These are phyloP conservation scores for Chloris gayana DNA, from an alignment of 176 grass and related monocot species.

Conservation along the genomic window DNA sequence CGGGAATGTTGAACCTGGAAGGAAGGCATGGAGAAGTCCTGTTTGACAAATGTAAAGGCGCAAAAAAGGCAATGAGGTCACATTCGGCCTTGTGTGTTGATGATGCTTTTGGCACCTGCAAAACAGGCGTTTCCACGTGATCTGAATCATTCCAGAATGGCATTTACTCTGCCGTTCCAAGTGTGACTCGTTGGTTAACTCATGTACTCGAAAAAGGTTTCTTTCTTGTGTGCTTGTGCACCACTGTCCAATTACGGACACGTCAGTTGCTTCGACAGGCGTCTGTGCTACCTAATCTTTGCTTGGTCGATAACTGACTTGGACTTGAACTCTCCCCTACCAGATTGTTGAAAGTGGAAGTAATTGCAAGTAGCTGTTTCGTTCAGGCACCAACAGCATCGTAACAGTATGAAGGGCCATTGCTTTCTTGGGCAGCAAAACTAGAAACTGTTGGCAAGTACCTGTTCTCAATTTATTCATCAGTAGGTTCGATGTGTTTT, in stretches of 20 bases:
- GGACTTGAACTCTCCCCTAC: constrained; percentile 21
- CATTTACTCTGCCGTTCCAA: not conserved
- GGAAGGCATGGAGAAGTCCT: constrained; percentile 34
- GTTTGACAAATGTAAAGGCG: constrained; percentile 49
- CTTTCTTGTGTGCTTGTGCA: constrained; percentile 6
- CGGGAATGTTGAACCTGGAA: constrained; percentile 49
- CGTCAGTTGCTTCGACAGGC: constrained; percentile 9
- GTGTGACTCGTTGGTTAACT: constrained; percentile 21
- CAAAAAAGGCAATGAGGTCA: not conserved
- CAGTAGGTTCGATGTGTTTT: not conserved
- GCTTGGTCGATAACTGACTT: constrained; percentile 33
- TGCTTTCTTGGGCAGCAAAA: not conserved
- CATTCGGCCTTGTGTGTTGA: not conserved
- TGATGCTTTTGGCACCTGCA: constrained; percentile 39
- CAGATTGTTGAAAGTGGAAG: constrained; percentile 16
- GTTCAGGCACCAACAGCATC: constrained; percentile 8
- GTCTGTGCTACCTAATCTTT: constrained; percentile 36
- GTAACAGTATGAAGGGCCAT: not conserved
- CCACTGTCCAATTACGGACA: not conserved
- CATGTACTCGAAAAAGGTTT: not conserved
- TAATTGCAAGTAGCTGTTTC: constrained; percentile 20
- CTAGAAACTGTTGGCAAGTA: not conserved
- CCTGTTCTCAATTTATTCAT: not conserved
- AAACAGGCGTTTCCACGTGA: constrained; percentile 51
- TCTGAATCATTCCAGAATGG: constrained; percentile 36